phyloP scores from a whole-genome alignment of 768 basidiomycete species.

The Amylocystis lapponica region DNA sequence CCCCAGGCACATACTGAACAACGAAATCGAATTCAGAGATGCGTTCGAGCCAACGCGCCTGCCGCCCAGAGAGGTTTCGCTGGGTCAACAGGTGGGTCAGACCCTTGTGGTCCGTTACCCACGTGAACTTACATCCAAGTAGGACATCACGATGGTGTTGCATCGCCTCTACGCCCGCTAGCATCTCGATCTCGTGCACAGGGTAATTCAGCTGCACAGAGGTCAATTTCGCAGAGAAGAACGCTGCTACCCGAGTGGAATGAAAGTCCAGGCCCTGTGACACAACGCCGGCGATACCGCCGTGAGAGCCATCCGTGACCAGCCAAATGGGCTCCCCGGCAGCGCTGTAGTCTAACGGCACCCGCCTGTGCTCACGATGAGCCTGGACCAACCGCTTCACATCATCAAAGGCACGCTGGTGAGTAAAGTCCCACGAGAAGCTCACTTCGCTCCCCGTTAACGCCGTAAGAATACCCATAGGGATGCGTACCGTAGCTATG shows the following conservation, averaged over 20 bases:
- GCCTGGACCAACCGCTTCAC: conserved; percentile 11
- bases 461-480: conserved; percentile 30
- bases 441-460: conserved; percentile 8
- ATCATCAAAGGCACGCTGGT: conserved; percentile 28
- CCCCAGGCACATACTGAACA: conserved; percentile 25
- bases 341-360: conserved; percentile 19
- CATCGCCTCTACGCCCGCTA: conserved; percentile 32
- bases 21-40: conserved; percentile 26
- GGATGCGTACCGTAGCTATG: conserved; percentile 25
- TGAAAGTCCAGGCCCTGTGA: conserved; percentile 19
- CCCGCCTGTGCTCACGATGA: conserved; percentile 13
- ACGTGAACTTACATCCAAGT: conserved; percentile 16
- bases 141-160: conserved; percentile 25
- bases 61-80: conserved; percentile 19
- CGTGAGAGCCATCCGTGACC: conserved; percentile 17
- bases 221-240: conserved; percentile 24
- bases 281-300: conserved; percentile 15
- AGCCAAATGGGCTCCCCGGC: conserved; percentile 17
- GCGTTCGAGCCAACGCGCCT: conserved; percentile 23
- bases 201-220: conserved; percentile 28
- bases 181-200: conserved; percentile 34
- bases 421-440: conserved; percentile 24
- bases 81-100: conserved; percentile 20
- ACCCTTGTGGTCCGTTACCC: conserved; percentile 24
- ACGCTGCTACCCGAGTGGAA: conserved; percentile 13